Evolutionary conservation across 179 eudicot genomes (phyloP), one percentile per base, ranked within the genome.

Genomic region (Amaranthus tricolor): DNA sequence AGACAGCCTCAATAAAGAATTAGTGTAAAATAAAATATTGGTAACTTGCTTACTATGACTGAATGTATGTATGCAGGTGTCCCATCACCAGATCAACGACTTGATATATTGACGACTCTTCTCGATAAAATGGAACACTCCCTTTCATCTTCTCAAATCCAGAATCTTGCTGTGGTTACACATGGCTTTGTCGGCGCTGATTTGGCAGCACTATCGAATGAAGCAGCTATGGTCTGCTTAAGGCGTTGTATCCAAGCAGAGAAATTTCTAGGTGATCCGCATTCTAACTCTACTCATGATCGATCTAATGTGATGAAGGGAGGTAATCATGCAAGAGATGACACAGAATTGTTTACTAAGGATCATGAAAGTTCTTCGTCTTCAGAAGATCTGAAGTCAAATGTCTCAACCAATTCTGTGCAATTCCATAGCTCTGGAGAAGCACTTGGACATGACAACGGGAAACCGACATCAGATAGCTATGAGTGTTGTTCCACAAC

Each of bases 131-230:
- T 88, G 85, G 82, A 87, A 63, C 94, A 91, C 74, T 81, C 87
- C 70, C 93, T 95, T 69, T 78, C 74, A 51, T 77, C 77, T 58
- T 60, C 72, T 59, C 87, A 93, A 82, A 73, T 95, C 78, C 88
- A 85, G 74, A 76, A 88, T 55, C 87, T 95, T 77, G 87, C 99
- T 63, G 81, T 68, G 70, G 79, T 79, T 68, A 89, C 97, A 24
- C 97, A 95, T 82, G 99, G 97, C 52, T 95, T 88, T 77, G 99
- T 95, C 71, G 99, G 99, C 76, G 99, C 97, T 82, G 99, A 95
- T 85, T 80, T 95, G 70, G 92, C 79, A 72, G 86, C 93, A 53
- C 90, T 95, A 53, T 87, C 89, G 84, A 88, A 89, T 82, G 92
- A 93, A 81, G 97, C 99, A 49, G 91, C 90, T 54, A 79, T 90